Evolutionary conservation across 176 grass and related monocot genomes (phyloP), one percentile per base, ranked within the genome.

Genomic region (Ensete glaucum): DNA sequence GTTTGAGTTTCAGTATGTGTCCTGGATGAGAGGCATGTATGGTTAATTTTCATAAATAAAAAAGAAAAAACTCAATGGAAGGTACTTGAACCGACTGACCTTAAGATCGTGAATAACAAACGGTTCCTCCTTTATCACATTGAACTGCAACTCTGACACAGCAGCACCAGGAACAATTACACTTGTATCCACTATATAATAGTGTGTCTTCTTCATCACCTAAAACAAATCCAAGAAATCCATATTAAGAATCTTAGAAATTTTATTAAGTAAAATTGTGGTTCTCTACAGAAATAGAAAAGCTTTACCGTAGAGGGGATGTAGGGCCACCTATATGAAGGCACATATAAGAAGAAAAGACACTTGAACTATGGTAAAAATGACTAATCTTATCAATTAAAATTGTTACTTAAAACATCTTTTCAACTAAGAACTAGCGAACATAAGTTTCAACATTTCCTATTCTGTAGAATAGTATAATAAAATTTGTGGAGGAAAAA

Each of bases 151-250:
- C 69, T 80, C 79, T 48, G 88, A 94, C 74, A 99, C 85, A 54
- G 95, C 95, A 58, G 91, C 95, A 78, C 88, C 95, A 81, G 90
- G 88, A 89, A 91, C 48, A 73, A 91, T 82, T 67, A 89, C 91
- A 86, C 90, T 99, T 27, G 86, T 99, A 79, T 99, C 95, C 14
- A 99, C 84, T 82, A 99, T 89, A 83, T 94, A 99, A 78, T 94
- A 91, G 84, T 99, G 95, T 1, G 90, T 94, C 91, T 94, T 89
- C 82, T 91, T 88, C 86, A 99, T 99, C 84, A 99, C 95, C 95
- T 94, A 86, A 81, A 73, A 85, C 24, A 74, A 14, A 52, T 34
- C n/a, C 8, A 80, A 62, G 22, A 29, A 63, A 22, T 9, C 11
- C 15, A 50, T 48, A 20, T 26, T 3, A 23, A 14, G 53, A 57